Evolutionary conservation across 495 filamentous ascomycete species (phyloP), one percentile per base, ranked within the genome.

Genomic region (Talaromyces proteolyticus): DNA sequence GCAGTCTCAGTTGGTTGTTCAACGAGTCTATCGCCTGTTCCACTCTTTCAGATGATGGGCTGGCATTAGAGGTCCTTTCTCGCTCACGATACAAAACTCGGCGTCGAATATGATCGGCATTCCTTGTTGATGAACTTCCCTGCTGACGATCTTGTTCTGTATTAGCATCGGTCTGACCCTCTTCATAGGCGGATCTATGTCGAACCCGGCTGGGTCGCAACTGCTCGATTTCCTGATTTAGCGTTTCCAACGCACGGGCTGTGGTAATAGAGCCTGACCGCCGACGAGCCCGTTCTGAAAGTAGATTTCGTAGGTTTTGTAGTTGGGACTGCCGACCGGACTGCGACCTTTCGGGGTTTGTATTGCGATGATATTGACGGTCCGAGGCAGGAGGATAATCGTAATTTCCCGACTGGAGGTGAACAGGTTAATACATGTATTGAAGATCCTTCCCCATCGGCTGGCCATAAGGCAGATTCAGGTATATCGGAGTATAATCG

Each of bases 351-450:
- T 38, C 49, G 19, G 56, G 38, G 25, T 51, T 52, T 49, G 42
- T 50, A 21, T 56, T 42, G 51, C 61, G 61, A 53, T n/a, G n/a
- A n/a, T 59, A 51, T 24, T 56, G 41, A 26, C 67, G 70, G 46
- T 69, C 74, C 47, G 74, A 74, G 44, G 77, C 70, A 38, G 76
- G 68, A 47, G 72, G 78, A 55, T 75, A 73, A 60, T 80, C 75
- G 59, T 75, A 75, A 64, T 81, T 80, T 51, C 75, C 76, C 61
- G 81, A 85, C 82, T 86, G 51, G 37, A 53, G 14, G 23, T 46
- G 37, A 17, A 55, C 44, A 47, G 47, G 60, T 59, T 48, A 63
- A 58, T 52, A 54, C 17, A 25, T 24, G 3, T 42, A 21, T 42
- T 16, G 42, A 21, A 17, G 2, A 24, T 16, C 24, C 25, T 12